phyloP scores from a whole-genome alignment of 805 yeast species.

The Barnettozyma californica region DNA sequence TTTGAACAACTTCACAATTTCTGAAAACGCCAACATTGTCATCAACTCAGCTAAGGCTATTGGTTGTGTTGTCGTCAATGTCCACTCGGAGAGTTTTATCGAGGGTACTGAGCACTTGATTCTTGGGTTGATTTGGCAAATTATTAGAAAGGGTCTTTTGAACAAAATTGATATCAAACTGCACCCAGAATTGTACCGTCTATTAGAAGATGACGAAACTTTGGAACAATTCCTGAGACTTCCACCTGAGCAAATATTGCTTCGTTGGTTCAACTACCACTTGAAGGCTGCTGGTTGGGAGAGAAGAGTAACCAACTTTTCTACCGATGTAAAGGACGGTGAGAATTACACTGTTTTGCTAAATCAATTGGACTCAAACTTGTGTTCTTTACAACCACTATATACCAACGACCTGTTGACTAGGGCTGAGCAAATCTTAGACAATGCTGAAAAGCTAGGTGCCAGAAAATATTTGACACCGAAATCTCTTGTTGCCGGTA shows the following conservation, averaged over 20 bases:
- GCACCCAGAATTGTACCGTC: constrained; percentile 93
- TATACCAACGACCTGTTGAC: constrained; percentile 66
- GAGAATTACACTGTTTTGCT: constrained; percentile 89
- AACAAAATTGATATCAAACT: constrained; percentile 92
- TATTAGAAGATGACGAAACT: constrained; percentile 94
- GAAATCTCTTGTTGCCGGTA: constrained; percentile 87
- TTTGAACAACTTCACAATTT: constrained; percentile 90
- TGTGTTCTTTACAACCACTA: constrained; percentile 79
- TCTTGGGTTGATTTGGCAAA: constrained; percentile 93
- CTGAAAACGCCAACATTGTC: constrained; percentile 95
- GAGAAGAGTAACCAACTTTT: constrained; percentile 81
- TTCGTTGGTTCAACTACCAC: constrained; percentile 97
- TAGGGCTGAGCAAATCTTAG: constrained; percentile 84
- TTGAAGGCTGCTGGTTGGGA: constrained; percentile 87
- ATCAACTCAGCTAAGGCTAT: constrained; percentile 98
- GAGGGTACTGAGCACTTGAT: constrained; percentile 93
- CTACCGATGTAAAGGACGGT: constrained; percentile 87
- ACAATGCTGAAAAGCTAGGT: constrained; percentile 84
- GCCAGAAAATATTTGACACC: constrained; percentile 96
- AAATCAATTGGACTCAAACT: constrained; percentile 80
- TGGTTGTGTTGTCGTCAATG: constrained; percentile 97
- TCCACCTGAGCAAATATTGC: constrained; percentile 94
- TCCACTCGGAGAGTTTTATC: constrained; percentile 90
- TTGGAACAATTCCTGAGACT: constrained; percentile 92
- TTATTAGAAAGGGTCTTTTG: constrained; percentile 91